These are phyloP conservation scores for Eruca vesicaria DNA, from an alignment of 441 rosid species.

Conservation along the genomic window DNA sequence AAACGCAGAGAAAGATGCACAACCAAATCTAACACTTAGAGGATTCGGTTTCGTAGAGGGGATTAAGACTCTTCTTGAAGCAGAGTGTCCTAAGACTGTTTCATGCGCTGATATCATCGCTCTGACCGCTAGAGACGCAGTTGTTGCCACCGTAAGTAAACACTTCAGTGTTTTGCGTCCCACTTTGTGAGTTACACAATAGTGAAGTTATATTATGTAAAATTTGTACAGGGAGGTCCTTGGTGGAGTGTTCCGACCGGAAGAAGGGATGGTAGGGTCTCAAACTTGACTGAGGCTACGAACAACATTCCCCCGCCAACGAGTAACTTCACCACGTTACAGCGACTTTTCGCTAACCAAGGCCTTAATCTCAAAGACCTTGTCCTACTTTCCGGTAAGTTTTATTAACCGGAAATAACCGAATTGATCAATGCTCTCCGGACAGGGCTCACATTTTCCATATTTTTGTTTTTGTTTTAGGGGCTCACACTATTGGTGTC, in stretches of 20 bases:
- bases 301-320: conserved; percentile 56
- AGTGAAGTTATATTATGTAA: background rate
- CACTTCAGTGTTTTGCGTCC: background rate
- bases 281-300: conserved; percentile 51
- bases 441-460: background rate
- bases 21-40: conserved; percentile 66
- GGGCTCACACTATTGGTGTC: conserved; percentile 82
- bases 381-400: conserved; percentile 61
- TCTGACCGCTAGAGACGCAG: conserved; percentile 65
- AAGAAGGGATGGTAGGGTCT: conserved; percentile 66
- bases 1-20: conserved; percentile 52
- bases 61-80: conserved; percentile 62
- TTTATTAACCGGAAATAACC: background rate
- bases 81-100: conserved; percentile 64
- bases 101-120: conserved; percentile 76
- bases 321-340: conserved; percentile 56
- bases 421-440: background rate
- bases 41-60: conserved; percentile 71
- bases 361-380: conserved; percentile 70
- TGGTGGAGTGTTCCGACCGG: conserved; percentile 80
- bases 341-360: conserved; percentile 45
- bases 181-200: background rate
- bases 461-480: conserved; percentile 37
- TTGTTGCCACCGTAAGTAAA: conserved; percentile 58
- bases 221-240: conserved; percentile 63